A percentile compares a stretch with the other conserved stretches of the same genome.
phyloP scores from a whole-genome alignment of 768 basidiomycete species.

The Wakefieldia striispora region DNA sequence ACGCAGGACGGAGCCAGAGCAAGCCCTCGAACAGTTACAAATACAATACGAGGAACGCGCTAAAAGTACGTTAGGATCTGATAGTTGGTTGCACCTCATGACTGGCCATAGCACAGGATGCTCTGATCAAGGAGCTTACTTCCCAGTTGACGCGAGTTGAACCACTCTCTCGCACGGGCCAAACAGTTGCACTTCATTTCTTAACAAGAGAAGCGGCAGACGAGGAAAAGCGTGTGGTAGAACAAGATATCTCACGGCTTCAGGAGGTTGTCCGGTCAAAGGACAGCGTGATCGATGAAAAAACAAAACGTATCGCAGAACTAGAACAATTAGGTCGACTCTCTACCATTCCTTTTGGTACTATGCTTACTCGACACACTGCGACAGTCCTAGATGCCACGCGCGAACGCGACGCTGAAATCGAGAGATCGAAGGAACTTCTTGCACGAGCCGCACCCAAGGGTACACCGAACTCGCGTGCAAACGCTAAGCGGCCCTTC shows the following conservation, averaged over 20 bases:
- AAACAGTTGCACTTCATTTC: conserved; percentile 56
- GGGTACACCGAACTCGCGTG: conserved; percentile 34
- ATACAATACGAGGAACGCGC: conserved; percentile 50
- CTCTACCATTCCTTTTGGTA: neutral
- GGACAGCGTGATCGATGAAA: conserved; percentile 39
- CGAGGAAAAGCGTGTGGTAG: conserved; percentile 55
- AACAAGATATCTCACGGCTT: conserved; percentile 46
- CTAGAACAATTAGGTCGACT: conserved; percentile 49
- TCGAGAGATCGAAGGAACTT: conserved; percentile 49
- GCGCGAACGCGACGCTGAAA: conserved; percentile 61
- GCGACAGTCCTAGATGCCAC: conserved; percentile 48
- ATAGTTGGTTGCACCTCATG: neutral
- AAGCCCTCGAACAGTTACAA: conserved; percentile 45
- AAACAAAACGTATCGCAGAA: conserved; percentile 45
- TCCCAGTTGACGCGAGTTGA: conserved; percentile 53
- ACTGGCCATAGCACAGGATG: conserved; percentile 51
- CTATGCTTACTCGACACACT: conserved; percentile 1
- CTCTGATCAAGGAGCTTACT: conserved; percentile 44
- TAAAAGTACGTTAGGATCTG: conserved; percentile 41
- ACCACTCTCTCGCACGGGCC: conserved; percentile 49
- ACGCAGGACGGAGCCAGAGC: conserved; percentile 66
- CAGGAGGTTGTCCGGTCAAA: conserved; percentile 44
- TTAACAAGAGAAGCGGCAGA: conserved; percentile 74
- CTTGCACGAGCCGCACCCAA: conserved; percentile 43
- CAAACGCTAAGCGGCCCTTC: conserved; percentile 35